Conservation (phyloP, 2,329 filamentous ascomycete genomes). For the Orbilia brochopaga region DNA sequence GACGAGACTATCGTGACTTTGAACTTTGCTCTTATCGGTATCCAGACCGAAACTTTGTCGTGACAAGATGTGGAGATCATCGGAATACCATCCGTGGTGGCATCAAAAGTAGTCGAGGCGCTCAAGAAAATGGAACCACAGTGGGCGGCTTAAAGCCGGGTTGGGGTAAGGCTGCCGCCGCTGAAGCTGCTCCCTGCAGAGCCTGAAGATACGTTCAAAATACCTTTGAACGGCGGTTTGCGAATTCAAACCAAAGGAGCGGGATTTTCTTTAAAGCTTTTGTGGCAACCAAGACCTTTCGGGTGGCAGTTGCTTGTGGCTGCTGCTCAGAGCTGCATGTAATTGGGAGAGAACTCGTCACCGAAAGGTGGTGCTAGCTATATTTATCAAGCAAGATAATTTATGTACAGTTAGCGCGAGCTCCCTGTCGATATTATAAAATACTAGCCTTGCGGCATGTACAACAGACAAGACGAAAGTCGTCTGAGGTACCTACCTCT, state of each 20-base stretch:
- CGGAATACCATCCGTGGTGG: constrained; percentile 46
- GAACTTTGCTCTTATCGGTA: constrained; percentile 48
- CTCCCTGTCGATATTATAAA: constrained; percentile 38
- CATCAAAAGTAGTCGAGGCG: constrained; percentile 4
- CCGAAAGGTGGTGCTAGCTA: constrained; percentile 26
- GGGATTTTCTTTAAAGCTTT: constrained; percentile 5
- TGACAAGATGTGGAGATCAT: constrained; percentile 50
- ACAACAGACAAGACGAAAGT: constrained; percentile 37
- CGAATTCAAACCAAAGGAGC: constrained; percentile 22
- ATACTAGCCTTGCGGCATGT: constrained; percentile 44
- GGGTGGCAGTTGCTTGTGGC: constrained; percentile 24
- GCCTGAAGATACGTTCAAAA: constrained; percentile 18
- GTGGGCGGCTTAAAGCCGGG: background rate
- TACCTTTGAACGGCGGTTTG: constrained; percentile 8
- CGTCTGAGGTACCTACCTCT: constrained; percentile 1
- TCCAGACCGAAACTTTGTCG: constrained; percentile 45
- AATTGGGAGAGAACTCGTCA: constrained; percentile 22
- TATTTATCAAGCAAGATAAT: constrained; percentile 35
- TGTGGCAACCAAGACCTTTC: constrained; percentile 31
- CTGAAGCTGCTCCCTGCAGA: constrained; percentile 8
- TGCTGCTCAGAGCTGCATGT: constrained; percentile 20
- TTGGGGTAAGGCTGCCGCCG: constrained; percentile 17
- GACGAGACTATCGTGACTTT: constrained; percentile 43
- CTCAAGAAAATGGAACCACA: constrained; percentile 3
- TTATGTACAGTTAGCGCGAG: constrained; percentile 43